Percentiles rank a stretch among this genome's conserved stretches.
phyloP scores from a whole-genome alignment of 495 filamentous ascomycete species.

The Aspergillus saccharolyticus region DNA sequence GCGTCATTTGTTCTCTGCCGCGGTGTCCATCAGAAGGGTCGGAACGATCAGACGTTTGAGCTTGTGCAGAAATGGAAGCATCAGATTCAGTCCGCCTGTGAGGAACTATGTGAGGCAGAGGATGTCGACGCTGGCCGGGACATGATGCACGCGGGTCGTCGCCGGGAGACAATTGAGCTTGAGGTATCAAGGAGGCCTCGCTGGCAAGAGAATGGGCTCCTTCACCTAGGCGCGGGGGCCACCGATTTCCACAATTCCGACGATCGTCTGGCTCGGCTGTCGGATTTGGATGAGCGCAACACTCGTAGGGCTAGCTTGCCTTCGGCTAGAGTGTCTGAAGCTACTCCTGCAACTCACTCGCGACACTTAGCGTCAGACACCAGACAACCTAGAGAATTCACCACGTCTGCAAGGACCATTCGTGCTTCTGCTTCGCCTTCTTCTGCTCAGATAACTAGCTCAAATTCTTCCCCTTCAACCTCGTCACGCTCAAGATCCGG shows the following conservation, averaged over 20 bases:
- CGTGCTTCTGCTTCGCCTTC: background rate
- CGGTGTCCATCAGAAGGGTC: conserved; percentile 17
- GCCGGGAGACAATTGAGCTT: background rate
- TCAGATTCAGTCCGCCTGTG: background rate
- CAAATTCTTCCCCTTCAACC: background rate
- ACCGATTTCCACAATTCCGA: background rate
- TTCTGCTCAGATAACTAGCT: background rate
- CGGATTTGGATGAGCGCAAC: background rate
- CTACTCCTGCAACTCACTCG: background rate
- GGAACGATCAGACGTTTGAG: background rate
- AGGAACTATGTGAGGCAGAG: background rate
- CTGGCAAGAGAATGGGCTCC: background rate
- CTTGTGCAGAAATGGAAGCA: background rate
- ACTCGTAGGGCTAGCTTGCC: background rate
- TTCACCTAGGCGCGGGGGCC: too few species aligned
- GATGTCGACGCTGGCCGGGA: background rate
- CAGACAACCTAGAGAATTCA: background rate
- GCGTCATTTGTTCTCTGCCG: conserved; percentile 26
- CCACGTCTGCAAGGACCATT: background rate
- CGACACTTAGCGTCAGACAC: background rate
- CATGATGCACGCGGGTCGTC: background rate
- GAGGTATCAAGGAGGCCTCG: background rate
- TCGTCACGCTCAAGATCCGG: too few species aligned
- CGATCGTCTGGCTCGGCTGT: background rate
- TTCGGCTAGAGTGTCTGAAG: background rate